A percentile compares a stretch with the other conserved stretches of the same genome.
Evolutionary conservation across 2,329 filamentous ascomycete species (phyloP).

Genomic region (Alternaria sp.): DNA sequence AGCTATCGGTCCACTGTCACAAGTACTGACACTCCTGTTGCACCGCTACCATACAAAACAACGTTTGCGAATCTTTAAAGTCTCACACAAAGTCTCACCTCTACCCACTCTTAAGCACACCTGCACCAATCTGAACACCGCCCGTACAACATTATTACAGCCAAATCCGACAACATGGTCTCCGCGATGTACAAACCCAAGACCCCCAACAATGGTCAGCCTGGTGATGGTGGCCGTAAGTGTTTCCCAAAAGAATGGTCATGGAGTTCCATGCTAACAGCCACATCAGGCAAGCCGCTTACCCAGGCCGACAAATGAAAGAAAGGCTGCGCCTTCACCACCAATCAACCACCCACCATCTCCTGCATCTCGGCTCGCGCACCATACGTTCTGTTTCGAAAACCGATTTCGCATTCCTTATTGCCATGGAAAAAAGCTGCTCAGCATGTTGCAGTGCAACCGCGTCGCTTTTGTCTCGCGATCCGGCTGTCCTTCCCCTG

Average conservation of each 20-base stretch:
- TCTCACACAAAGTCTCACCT: constrained; percentile 32
- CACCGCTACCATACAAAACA: constrained; percentile 22
- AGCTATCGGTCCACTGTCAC: constrained; percentile 25
- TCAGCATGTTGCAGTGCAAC: constrained; percentile 7
- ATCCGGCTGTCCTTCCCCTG: neutral
- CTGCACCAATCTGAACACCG: constrained; percentile 1
- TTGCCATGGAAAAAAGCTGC: constrained; percentile 4
- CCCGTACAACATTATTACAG: neutral
- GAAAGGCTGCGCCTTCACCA: constrained; percentile 18
- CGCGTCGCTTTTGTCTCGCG: constrained; percentile 13
- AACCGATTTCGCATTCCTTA: constrained; percentile 6
- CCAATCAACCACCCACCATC: constrained; percentile 8
- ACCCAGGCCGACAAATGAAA: constrained; percentile 20
- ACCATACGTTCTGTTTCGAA: constrained; percentile 28
- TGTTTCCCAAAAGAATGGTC: neutral
- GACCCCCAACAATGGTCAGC: neutral
- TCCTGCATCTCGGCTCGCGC: constrained; percentile 19
- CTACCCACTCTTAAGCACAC: constrained; percentile 21
- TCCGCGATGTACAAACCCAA: constrained; percentile 24
- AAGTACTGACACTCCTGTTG: constrained; percentile 25
- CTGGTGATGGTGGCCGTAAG: constrained; percentile 33
- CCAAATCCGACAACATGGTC: constrained; percentile 13
- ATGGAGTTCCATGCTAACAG: constrained; percentile 5
- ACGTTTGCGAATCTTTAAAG: constrained; percentile 19
- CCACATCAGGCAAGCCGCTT: constrained; percentile 23